Base-by-base conservation (phyloP, 2,329 filamentous ascomycete species). In the Cladosporium colombiae region DNA sequence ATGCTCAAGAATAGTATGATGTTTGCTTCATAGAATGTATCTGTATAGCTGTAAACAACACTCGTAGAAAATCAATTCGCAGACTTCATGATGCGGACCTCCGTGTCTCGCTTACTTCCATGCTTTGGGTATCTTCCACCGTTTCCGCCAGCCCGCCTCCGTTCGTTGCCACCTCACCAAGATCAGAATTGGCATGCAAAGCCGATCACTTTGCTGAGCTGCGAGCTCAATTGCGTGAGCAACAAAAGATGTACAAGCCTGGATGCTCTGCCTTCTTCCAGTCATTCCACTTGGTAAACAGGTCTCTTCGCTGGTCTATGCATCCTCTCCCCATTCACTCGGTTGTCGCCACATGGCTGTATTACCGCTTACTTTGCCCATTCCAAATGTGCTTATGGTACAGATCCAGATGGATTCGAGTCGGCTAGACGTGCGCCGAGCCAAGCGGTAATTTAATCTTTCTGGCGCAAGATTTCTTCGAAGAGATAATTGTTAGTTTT, bases 401-500 rank as follows among this genome's bases (percentile, higher is more conserved):
- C 3, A 21, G 21, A n/a, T 21, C 40, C 40, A 10, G n/a, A 3
- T 18, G 40, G n/a, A 21, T 13, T 46, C n/a, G 40, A 46, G 7
- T 46, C 8, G 4, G n/a, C 3, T 2, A 44, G 2, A 46, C 21
- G n/a, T 46, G 14, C 18, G 14, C 25, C 25, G n/a, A 8, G 23
- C 25, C 25, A 2, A 25, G 14, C 6, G 25, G 25, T n/a, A 14
- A 14, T 25, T 59, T 31, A 63, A 10, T 63, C 61, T n/a, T 63
- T 63, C 55, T 65, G 62, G 40, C 62, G 62, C 33, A 65, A 40
- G 25, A 65, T 65, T 59, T 65, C 62, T 65, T 65, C 46, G 33
- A 27, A 13, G 18, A 59, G 18, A 46, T 25, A 25, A 16, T 13
- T 13, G 56, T 58, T 40, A 65, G 56, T 58, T 40, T 37, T 37